phyloP scores from a whole-genome alignment of 73 alveolate species.

The Paramecium sonneborni region DNA sequence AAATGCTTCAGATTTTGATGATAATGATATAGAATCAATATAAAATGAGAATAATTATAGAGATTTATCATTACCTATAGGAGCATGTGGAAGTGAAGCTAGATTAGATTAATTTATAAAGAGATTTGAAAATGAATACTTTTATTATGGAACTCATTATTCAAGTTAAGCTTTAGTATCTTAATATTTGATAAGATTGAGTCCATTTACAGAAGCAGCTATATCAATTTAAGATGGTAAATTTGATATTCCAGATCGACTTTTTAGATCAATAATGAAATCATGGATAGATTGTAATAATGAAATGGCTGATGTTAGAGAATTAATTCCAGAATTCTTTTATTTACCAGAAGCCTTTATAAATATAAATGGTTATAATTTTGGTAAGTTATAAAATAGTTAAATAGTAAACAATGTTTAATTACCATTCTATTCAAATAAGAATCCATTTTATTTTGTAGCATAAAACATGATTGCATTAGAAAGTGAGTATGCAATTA shows the following conservation, averaged over 20 bases:
- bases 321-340: conserved; percentile 95
- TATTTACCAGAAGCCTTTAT: conserved; percentile 90
- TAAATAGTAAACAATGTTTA: conserved; percentile 74
- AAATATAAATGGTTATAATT: conserved; percentile 55
- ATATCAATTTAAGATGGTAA: conserved; percentile 90
- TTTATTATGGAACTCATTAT: conserved; percentile 96
- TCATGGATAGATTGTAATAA: conserved; percentile 79
- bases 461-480: conserved; percentile 71
- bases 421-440: conserved; percentile 77
- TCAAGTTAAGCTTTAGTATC: conserved; percentile 93
- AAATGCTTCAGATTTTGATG: conserved; percentile 39
- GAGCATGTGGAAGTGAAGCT: conserved; percentile 80
- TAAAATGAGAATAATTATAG: conserved; percentile 56
- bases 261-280: conserved; percentile 81
- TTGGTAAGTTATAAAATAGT: conserved; percentile 84
- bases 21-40: conserved; percentile 37
- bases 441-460: conserved; percentile 77
- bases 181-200: conserved; percentile 86
- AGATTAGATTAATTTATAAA: conserved; percentile 69
- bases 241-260: conserved; percentile 93
- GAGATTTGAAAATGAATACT: conserved; percentile 63
- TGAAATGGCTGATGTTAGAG: conserved; percentile 95
- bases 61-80: conserved; percentile 85
- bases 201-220: conserved; percentile 92
- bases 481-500: conserved; percentile 74